Evolutionary conservation across 2,329 filamentous ascomycete genomes (phyloP).

Genomic region (Colletotrichum spinosum): DNA sequence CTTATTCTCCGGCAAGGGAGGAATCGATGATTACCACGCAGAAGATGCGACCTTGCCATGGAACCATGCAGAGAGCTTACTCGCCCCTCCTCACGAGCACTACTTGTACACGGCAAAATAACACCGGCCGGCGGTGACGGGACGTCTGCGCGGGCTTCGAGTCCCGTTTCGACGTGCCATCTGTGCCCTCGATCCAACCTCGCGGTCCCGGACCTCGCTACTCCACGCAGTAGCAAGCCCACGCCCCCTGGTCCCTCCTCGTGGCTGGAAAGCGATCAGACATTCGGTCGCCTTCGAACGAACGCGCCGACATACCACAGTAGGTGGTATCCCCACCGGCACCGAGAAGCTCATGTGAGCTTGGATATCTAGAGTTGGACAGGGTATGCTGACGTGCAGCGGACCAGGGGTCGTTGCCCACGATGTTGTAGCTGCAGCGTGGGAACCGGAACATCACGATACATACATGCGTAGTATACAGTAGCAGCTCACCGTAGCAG

Average conservation of each 20-base stretch:
- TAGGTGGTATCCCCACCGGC: background rate
- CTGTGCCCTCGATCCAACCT: conserved; percentile 14
- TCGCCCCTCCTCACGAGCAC: background rate
- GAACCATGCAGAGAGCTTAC: conserved; percentile 8
- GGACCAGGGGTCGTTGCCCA: background rate
- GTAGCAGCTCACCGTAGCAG: too few species aligned
- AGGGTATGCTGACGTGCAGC: conserved; percentile 12
- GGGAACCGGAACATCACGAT: too few species aligned
- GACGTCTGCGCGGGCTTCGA: background rate
- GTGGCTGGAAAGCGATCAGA: background rate
- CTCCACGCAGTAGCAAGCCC: background rate
- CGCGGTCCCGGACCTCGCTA: conserved; percentile 8
- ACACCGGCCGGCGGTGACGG: too few species aligned
- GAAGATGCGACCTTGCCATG: too few species aligned
- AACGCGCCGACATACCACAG: background rate
- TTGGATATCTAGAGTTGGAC: conserved; percentile 1
- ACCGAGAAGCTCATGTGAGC: conserved; percentile 22
- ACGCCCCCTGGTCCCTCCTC: conserved; percentile 14
- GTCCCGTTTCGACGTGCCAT: background rate
- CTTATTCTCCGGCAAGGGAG: conserved; percentile 21
- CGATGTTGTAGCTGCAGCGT: background rate
- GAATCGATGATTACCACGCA: too few species aligned
- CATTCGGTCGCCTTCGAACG: conserved; percentile 9
- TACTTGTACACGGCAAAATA: too few species aligned
- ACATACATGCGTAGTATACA: too few species aligned